Base-by-base conservation (phyloP, 345 rosid genomes). In the Euphorbia pulcherrima region DNA sequence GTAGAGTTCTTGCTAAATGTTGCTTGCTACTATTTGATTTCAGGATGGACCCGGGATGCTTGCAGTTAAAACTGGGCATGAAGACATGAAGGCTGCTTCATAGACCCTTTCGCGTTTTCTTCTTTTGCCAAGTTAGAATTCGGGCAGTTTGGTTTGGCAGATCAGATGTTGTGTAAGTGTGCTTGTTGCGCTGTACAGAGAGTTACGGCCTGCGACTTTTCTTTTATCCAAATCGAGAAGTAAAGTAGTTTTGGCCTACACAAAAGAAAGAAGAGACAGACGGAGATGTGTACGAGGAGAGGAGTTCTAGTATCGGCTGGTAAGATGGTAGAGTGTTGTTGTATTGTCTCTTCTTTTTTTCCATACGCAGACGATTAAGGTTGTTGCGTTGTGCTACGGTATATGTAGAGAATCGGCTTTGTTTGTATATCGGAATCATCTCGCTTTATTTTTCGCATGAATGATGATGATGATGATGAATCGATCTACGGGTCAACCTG, bases 101-200 rank as follows among this genome's bases (percentile, higher is more conserved):
- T 76, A 78, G 77, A 39, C n/a, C 37, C 28, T 10, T 35, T 26
- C 60, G 67, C 37, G 41, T 65, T 74, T 51, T 68, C 20, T 44
- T 54, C n/a, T 60, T 59, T 65, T 20, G 57, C 65, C 37, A 52
- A 35, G 65, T 29, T 28, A 33, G 67, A 28, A n/a, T 26, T 52
- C 23, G 27, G 60, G 47, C 70, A 26, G 67, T 65, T 57, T 58
- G 60, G 68, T 68, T 70, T 62, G 33, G 57, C 52, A 55, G 74
- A 58, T 59, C 61, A 58, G 61, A 56, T 56, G 56, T 48, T 54
- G 53, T 8, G 23, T 46, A 16, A 11, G 77, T 67, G 70, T 74
- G 70, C 48, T 52, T 66, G 63, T 67, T 80, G 27, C 68, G 39
- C 40, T 75, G 72, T 68, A 61, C 75, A 69, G 60, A 69, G 60